phyloP scores from a whole-genome alignment of 2,329 filamentous ascomycete species.

The Tympanopsis confertula region DNA sequence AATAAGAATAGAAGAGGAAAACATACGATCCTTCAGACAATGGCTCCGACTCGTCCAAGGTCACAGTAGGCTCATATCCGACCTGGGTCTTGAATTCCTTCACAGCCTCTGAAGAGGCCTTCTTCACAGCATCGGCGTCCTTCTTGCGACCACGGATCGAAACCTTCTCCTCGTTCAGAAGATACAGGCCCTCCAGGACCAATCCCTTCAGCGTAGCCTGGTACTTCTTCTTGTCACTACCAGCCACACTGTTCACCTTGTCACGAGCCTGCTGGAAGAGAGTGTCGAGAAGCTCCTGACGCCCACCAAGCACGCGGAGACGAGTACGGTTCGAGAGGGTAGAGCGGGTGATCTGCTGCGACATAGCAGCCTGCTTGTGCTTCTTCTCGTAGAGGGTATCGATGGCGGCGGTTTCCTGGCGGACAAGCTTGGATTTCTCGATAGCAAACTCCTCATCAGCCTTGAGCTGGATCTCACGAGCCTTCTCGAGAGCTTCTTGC shows the following conservation, averaged over 20 bases:
- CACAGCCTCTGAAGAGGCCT: slow-evolving; percentile 65
- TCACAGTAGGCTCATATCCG: slow-evolving; percentile 57
- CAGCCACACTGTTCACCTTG: slow-evolving; percentile 55
- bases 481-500: slow-evolving; percentile 94
- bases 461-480: slow-evolving; percentile 93
- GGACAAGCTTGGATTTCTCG: slow-evolving; percentile 97
- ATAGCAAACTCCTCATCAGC: slow-evolving; percentile 98
- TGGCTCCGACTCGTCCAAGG: slow-evolving; percentile 67
- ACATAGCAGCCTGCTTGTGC: slow-evolving; percentile 97
- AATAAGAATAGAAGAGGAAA: slow-evolving; percentile 1
- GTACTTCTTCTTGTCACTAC: slow-evolving; percentile 66
- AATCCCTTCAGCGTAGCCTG: slow-evolving; percentile 65
- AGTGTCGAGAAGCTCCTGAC: slow-evolving; percentile 81
- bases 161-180: slow-evolving; percentile 70
- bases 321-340: slow-evolving; percentile 94
- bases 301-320: slow-evolving; percentile 72
- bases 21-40: slow-evolving; percentile 76
- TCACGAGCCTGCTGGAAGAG: slow-evolving; percentile 69
- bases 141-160: slow-evolving; percentile 65
- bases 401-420: slow-evolving; percentile 86
- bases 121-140: slow-evolving; percentile 65
- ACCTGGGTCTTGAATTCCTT: slow-evolving; percentile 75
- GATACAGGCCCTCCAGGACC: slow-evolving; percentile 81
- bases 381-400: slow-evolving; percentile 94
- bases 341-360: slow-evolving; percentile 94